Evolutionary conservation across 148 eudicot species (phyloP), one percentile per base, ranked within the genome.

Genomic region (Rhododendron molle): DNA sequence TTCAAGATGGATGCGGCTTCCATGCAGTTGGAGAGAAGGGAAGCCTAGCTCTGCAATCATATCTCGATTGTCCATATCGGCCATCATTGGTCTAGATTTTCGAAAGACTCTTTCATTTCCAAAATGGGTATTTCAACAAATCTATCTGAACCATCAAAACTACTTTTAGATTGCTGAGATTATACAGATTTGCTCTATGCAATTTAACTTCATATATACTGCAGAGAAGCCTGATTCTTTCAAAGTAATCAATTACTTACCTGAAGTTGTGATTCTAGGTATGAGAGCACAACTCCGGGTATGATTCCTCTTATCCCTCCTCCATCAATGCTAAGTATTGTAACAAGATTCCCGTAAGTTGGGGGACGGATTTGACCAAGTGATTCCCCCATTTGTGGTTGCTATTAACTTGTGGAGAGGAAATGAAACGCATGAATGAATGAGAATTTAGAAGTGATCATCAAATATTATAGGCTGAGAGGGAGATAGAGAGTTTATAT

Each of bases 251-350:
- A 54, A 43, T 28, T 21, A 16, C 12, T 28, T 9, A 89, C 91
- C 93, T 94, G 95, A 83, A 94, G 92, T 85, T 93, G 89, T 20
- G 89, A 78, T 86, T 94, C 97, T 1, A 94, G 86, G 80, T 82
- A 89, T 5, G 80, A 65, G 20, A 94, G 90, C 60, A 94, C 87
- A 26, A 88, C 89, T 2, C 85, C 94, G 1, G 94, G 93, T 56
- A 94, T 89, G 60, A 93, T 89, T 43, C 95, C 97, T 81, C 94
- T 88, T 26, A 93, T 77, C 21, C 97, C 97, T 28, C 97, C 97
- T 23, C 97, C 97, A 81, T 94, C 97, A 40, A 94, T 91, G 82
- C 94, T 91, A 23, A 94, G 88, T 72, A 94, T 87, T 14, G 95
- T 92, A 43, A 94, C 88, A 50, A 92, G 89, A 1, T 93, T 83